Percentiles rank a stretch among this genome's conserved stretches.
phyloP scores from a whole-genome alignment of 176 grass and related monocot genomes.

The Bonia amplexicaulis region DNA sequence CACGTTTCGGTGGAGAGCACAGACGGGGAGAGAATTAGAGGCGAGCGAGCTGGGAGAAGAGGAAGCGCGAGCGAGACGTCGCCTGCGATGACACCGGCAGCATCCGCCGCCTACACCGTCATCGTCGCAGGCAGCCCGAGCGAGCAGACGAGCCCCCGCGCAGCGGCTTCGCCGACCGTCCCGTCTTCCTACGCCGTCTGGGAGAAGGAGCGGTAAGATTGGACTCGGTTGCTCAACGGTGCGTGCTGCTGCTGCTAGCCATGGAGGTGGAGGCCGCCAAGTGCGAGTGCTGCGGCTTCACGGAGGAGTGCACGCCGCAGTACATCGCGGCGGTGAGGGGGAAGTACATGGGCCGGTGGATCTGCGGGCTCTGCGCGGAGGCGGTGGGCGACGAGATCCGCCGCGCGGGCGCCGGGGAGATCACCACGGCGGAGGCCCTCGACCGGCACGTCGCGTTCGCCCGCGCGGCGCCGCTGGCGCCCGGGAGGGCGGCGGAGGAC shows the following conservation, averaged over 20 bases:
- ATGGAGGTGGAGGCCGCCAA: conserved; percentile 54
- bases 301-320: conserved; percentile 76
- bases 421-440: conserved; percentile 70
- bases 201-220: conserved; percentile 71
- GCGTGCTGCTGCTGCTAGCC: background rate
- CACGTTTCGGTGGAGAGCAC: background rate
- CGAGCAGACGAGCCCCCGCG: conserved; percentile 19
- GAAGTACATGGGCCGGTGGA: conserved; percentile 57
- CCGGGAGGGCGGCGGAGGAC: conserved; percentile 17
- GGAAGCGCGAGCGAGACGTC: conserved; percentile 4
- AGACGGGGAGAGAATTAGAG: background rate
- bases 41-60: background rate
- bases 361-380: conserved; percentile 72
- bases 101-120: conserved; percentile 4
- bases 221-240: background rate
- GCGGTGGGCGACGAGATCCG: conserved; percentile 73
- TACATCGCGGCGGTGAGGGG: conserved; percentile 64
- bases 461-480: conserved; percentile 13
- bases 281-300: conserved; percentile 86
- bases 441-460: conserved; percentile 65
- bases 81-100: conserved; percentile 61
- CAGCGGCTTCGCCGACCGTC: conserved; percentile 34
- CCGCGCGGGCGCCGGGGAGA: conserved; percentile 36
- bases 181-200: conserved; percentile 59
- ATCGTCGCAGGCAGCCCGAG: background rate